phyloP scores from a whole-genome alignment of 179 eudicot genomes.

The Pouteria campechiana region DNA sequence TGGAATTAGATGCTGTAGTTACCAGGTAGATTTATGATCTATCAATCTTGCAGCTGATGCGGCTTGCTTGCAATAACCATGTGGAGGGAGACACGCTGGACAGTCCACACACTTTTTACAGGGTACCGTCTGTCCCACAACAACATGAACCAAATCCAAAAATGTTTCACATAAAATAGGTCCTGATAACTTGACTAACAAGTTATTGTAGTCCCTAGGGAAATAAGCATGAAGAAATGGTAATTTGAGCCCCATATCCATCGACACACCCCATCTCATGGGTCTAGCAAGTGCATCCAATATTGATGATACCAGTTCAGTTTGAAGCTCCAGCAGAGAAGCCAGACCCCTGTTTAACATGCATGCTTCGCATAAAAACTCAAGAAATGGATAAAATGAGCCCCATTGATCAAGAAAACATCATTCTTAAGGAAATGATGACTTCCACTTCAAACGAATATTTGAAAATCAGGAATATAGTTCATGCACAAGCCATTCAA shows the following conservation, averaged over 20 bases:
- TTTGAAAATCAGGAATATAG: too few species aligned
- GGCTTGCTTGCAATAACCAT: slow-evolving; percentile 10
- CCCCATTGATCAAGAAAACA: too few species aligned
- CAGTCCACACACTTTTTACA: slow-evolving; percentile 6
- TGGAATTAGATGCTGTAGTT: slow-evolving; percentile 1
- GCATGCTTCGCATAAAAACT: slow-evolving; percentile 15
- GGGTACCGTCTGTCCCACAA: too few species aligned
- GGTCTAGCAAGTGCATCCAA: slow-evolving; percentile 41
- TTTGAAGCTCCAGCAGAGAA: slow-evolving; percentile 31
- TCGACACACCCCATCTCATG: slow-evolving; percentile 42
- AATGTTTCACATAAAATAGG: slow-evolving; percentile 23
- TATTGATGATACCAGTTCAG: slow-evolving; percentile 16
- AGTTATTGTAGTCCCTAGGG: slow-evolving; percentile 16
- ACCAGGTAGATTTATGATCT: slow-evolving; percentile 40
- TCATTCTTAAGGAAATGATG: too few species aligned
- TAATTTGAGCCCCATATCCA: slow-evolving; percentile 33
- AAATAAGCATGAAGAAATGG: slow-evolving; percentile 45
- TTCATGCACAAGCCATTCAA: too few species aligned
- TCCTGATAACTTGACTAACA: slow-evolving; percentile 27
- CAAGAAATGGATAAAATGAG: background rate
- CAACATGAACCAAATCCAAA: slow-evolving; percentile 15
- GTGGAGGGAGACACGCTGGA: slow-evolving; percentile 6
- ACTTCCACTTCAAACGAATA: too few species aligned
- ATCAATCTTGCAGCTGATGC: slow-evolving; percentile 6
- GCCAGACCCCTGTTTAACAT: slow-evolving; percentile 43